These are phyloP conservation scores for Leavenworthia alabamica DNA, from an alignment of 345 rosid genomes.

Conservation along the genomic window DNA sequence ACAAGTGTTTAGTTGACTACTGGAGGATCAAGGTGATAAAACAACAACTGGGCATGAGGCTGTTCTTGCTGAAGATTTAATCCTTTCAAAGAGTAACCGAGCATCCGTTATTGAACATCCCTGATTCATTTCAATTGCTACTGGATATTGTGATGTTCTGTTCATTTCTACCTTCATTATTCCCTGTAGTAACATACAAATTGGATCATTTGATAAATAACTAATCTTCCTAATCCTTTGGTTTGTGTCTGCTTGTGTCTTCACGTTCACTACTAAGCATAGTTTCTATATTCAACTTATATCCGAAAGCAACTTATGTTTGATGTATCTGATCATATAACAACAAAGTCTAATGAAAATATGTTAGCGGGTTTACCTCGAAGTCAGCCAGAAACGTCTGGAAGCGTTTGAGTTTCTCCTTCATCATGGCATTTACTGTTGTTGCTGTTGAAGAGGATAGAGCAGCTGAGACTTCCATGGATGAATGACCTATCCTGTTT, in stretches of 20 bases:
- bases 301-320: not conserved
- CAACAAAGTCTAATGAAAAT: not conserved
- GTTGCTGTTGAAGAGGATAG: slow-evolving; percentile 57
- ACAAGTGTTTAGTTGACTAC: slow-evolving; percentile 1
- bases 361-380: slow-evolving; percentile 48
- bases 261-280: slow-evolving; percentile 1
- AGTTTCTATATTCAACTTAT: not conserved
- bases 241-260: not conserved
- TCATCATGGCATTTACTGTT: slow-evolving; percentile 48
- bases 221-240: not conserved
- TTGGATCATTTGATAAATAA: not conserved
- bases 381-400: slow-evolving; percentile 62
- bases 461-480: slow-evolving; percentile 71
- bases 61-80: slow-evolving; percentile 29
- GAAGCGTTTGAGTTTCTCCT: slow-evolving; percentile 59
- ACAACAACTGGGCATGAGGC: slow-evolving; percentile 20
- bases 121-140: slow-evolving; percentile 62
- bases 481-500: slow-evolving; percentile 63
- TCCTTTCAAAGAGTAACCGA: slow-evolving; percentile 62
- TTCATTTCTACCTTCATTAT: slow-evolving; percentile 62
- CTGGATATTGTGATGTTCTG: slow-evolving; percentile 47
- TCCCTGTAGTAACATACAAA: slow-evolving; percentile 49
- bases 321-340: not conserved
- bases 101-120: slow-evolving; percentile 70
- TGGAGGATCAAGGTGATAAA: slow-evolving; percentile 23